Base-by-base conservation (phyloP, 2,329 filamentous ascomycete species). In the Bipolaris zeicola region DNA sequence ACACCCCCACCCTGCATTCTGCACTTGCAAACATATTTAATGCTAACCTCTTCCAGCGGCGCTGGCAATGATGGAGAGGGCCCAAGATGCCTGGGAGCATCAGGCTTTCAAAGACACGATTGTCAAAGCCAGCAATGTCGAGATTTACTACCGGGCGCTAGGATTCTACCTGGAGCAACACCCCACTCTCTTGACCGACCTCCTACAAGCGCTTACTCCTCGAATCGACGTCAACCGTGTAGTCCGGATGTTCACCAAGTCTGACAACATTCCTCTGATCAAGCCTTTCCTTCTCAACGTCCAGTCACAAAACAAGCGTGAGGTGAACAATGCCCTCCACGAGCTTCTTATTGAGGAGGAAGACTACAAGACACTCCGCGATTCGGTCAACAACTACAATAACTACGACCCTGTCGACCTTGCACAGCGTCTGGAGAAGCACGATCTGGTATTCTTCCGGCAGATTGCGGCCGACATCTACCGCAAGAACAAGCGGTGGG, bases 401-500 rank as follows among this genome's bases (percentile, higher is more conserved):
- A 99, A 99, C 80, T 99, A 98, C 74, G 96, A 99, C 76, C 89
- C 94, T 2, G 91, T 96, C 44, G 93, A 96, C 24, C 86, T 99
- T 58, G 96, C 95, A 2, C 86, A 90, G 74, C 90, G 95, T 53
- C 84, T 99, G 10, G 96, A 99, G 85, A 95, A 95, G 82, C 96
- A 99, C 74, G 95, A 99, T 55, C 82, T 99, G 46, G 93, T 99
- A 63, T 99, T 99, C 85, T 99, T 99, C 89, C 89, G 95, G 73
- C 95, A 99, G 79, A 96, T 99, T 72, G 95, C 95, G 4, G 92
- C 96, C 65, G 96, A 85, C 80, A 99, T 99, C 78, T 99, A 98
- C 83, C 92, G 96, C 77, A 99, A 98, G 86, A 98, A 96, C 84
- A 98, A 98, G 89, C 87, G 95, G 63, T 99, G 96, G 96, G 94